Conservation (phyloP, 805 yeast genomes). For the Wickerhamomyces ciferrii region DNA sequence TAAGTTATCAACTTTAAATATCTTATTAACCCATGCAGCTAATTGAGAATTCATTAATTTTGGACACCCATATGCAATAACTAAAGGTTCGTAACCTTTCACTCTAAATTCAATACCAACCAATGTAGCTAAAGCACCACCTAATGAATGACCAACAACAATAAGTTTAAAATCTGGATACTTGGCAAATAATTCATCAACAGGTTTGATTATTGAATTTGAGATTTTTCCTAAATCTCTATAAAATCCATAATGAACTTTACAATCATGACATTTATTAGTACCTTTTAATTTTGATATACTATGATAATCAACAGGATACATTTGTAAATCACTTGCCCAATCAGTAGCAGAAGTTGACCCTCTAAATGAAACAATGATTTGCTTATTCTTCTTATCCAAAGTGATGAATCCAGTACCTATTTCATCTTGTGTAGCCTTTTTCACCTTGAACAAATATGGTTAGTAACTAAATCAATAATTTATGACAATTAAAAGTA, state of each 20-base stretch:
- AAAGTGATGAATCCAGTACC: slow-evolving; percentile 57
- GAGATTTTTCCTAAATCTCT: slow-evolving; percentile 39
- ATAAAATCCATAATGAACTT: slow-evolving; percentile 63
- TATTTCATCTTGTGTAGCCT: slow-evolving; percentile 11
- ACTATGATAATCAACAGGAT: slow-evolving; percentile 15
- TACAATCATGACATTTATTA: slow-evolving; percentile 42
- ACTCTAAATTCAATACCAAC: slow-evolving; percentile 59
- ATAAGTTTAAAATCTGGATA: slow-evolving; percentile 47
- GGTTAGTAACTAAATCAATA: no score
- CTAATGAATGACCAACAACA: slow-evolving; percentile 71
- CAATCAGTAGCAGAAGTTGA: slow-evolving; percentile 62
- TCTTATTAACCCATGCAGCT: slow-evolving; percentile 45
- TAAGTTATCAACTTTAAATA: slow-evolving; percentile 36
- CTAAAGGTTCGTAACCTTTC: slow-evolving; percentile 47
- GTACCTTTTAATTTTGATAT: slow-evolving; percentile 3
- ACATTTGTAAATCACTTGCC: slow-evolving; percentile 52
- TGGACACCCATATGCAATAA: slow-evolving; percentile 62
- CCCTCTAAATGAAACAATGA: slow-evolving; percentile 62
- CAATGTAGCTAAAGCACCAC: slow-evolving; percentile 65
- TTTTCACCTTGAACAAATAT: no score
- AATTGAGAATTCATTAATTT: slow-evolving; percentile 53
- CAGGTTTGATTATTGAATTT: slow-evolving; percentile 16
- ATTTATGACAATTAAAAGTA: no score
- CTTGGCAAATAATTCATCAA: slow-evolving; percentile 29
- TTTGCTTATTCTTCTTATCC: slow-evolving; percentile 38